Base-by-base conservation (phyloP, 495 filamentous ascomycete species). In the Penicillium longicatenatum region DNA sequence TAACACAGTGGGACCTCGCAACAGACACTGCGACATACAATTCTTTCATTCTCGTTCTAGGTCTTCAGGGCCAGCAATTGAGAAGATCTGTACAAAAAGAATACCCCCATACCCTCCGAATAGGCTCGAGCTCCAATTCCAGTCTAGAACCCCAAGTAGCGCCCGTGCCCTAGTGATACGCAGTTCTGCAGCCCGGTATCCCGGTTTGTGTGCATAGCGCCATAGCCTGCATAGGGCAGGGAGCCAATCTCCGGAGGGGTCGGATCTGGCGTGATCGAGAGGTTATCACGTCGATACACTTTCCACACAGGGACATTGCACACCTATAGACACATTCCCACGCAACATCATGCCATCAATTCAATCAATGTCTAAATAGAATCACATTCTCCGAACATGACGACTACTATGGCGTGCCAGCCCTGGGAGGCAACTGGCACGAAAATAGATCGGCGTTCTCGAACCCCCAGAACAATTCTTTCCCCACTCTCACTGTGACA, bases 181-280 rank as follows among this genome's bases (percentile, higher is more conserved):
- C 42, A 22, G 12, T 35, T 56, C 55, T 51, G 57, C 56, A 59
- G 17, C 26, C 48, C 20, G 29, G 37, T 12, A 54, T 57, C 50
- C 57, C 51, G 44, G 57, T 54, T 60, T 64, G 22, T 39, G 48
- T 57, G 46, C 55, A 49, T 29, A 20, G 19, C 6, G 7, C 31
- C 55, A 49, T 29, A 20, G 19, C 6, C 16, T 43, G 50, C 50
- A 53, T 41, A 43, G 19, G 31, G 46, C 26, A 16, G 46, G 53
- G 56, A 56, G 44, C 44, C 41, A 60, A 63, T 63, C 52, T 60
- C 60, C 60, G 60, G 60, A 55, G 54, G 51, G 55, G 47, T 63
- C 55, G 55, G 60, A 59, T 54, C 60, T 59, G 50, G 54, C 31
- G 37, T 61, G 53, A 61, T 60, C 48, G 37, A 16, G 45, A 12